Evolutionary conservation across 805 yeast species (phyloP), one percentile per base, ranked within the genome.

Genomic region (Yarrowia sp.): DNA sequence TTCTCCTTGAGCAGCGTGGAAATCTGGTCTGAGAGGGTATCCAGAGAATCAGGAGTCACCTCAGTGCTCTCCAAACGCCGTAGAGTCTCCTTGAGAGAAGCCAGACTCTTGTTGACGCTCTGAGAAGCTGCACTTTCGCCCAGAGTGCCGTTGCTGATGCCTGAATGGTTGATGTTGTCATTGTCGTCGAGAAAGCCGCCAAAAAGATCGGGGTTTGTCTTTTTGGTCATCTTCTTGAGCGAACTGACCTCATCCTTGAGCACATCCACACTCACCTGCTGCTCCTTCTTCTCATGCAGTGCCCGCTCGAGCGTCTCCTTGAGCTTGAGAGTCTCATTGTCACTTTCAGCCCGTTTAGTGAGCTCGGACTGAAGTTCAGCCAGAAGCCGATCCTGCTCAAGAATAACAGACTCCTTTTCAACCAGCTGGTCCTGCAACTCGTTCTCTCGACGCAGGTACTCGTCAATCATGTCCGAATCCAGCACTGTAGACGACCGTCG

Each of bases 371-470:
- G 48, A 18, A 72, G 67, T 14, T 66, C 70, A 1, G 65, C 61
- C 22, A 71, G 48, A 6, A 66, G 65, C 9, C 63, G 47, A 32
- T 68, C 70, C 53, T 66, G 69, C 38, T 65, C 66, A 7, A 58
- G 60, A 13, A 70, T 69, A 3, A 65, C 55, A 8, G 65, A 14
- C 33, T 74, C 77, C 32, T 70, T 70, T 44, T 73, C 74, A 1
- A 71, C 64, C 18, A 74, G 53, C 43, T 67, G 71, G 58, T 74
- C 77, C 64, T 74, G 75, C 15, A 73, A 43, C 48, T 75, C 76
- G 57, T 71, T 72, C 58, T 74, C 76, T 1, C 74, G 70, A n/a
- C 66, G 65, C 42, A 74, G 48, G 43, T 67, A 71, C 62, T 72
- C 75, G 17, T 68, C 70, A 9, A 58, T 58, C 42, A 58, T n/a